A percentile compares a stretch with the other conserved stretches of the same genome.
These are phyloP conservation scores for Sclerotinia sclerotiorum DNA, from an alignment of 2,329 filamentous ascomycete species.

Conservation along the genomic window DNA sequence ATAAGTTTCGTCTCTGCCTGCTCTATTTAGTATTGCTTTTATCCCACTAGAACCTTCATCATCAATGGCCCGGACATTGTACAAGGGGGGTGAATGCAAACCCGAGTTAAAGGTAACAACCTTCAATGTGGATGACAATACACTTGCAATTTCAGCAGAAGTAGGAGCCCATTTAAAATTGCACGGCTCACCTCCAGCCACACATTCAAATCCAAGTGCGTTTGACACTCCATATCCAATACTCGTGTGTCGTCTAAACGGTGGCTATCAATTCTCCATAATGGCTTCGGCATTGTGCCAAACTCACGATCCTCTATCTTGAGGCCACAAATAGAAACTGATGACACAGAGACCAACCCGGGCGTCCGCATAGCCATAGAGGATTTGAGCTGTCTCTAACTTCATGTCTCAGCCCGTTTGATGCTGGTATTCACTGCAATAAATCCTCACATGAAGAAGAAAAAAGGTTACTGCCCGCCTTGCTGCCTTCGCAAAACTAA, in stretches of 20 bases:
- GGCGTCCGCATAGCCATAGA: not conserved
- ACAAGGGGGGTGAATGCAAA: not conserved
- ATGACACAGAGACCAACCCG: not conserved
- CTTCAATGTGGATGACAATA: not conserved
- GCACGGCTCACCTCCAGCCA: not conserved
- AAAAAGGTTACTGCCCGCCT: not conserved
- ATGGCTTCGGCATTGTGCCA: not conserved
- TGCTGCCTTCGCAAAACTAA: not conserved
- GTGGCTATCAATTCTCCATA: no score
- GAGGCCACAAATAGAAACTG: not conserved
- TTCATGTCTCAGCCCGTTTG: not conserved
- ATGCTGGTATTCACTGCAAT: not conserved
- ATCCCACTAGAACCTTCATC: not conserved
- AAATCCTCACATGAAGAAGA: not conserved
- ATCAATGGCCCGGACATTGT: not conserved
- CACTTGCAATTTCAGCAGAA: not conserved
- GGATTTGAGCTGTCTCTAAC: not conserved
- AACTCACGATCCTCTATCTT: not conserved
- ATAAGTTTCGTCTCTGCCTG: not conserved
- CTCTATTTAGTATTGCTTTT: not conserved
- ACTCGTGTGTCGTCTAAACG: not conserved
- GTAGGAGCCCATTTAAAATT: not conserved
- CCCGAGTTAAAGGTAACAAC: not conserved
- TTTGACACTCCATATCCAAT: no score
- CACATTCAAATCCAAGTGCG: not conserved